Base-by-base conservation (phyloP, 106 monocot genomes). In the Platanthera zijinensis region DNA sequence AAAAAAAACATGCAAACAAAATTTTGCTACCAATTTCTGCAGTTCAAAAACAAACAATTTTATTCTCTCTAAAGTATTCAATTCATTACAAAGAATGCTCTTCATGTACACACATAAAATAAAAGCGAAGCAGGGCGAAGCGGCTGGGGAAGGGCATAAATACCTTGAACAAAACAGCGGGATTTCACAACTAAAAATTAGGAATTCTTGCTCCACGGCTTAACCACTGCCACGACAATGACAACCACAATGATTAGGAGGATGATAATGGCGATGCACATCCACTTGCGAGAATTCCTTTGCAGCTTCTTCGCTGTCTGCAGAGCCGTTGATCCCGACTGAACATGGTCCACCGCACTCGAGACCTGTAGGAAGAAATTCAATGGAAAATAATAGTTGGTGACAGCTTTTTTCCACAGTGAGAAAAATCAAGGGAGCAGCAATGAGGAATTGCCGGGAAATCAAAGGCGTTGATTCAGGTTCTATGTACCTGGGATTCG, bases 231-330 rank as follows among this genome's bases (percentile, higher is more conserved):
- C 1, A 93, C 82, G n/a, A 96, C 92, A 12, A 93, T 87, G 70
- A 93, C 72, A 8, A 76, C 82, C 6, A 91, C 89, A 69, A 96
- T 87, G 0, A 93, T 39, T 9, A 96, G 87, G 47, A 96, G 89
- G 57, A 93, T 83, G n/a, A 96, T 76, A 17, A 96, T 96, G 22
- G 90, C 90, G 22, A 93, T 89, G 87, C 96, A 93, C 90, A 91
- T 93, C 88, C 96, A 96, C 50, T 96, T 96, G 57, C 92, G 88
- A 0, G 96, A 93, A 75, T 83, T 96, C 83, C 86, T 96, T 74
- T 89, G 92, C 53, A 96, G 87, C 48, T 53, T 89, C 83, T 91
- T 93, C 15, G 96, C 96, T 52, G 87, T 90, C 66, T 87, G 90
- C 46, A 96, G 89, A 1, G 89, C 85, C 17, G 83, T 80, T 18